Conservation (phyloP, 495 filamentous ascomycete genomes). For the Xylaria curta region DNA sequence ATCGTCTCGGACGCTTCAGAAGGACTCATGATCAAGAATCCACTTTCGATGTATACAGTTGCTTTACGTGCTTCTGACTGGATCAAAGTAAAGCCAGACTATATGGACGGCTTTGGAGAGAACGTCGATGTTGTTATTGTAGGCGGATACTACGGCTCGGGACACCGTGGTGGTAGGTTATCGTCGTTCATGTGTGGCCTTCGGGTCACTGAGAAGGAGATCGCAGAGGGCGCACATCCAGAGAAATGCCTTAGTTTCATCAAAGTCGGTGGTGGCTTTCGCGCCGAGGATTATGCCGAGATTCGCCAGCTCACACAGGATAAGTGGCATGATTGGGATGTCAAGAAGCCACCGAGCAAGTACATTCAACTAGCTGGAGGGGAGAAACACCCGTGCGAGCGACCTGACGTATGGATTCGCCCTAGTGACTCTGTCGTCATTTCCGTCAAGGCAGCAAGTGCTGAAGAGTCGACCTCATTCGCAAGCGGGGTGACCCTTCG, state of each 20-base stretch:
- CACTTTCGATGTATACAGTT: slow-evolving; percentile 80
- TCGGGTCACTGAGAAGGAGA: slow-evolving; percentile 72
- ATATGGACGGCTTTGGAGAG: slow-evolving; percentile 97
- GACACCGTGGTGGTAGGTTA: slow-evolving; percentile 79
- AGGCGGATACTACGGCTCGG: slow-evolving; percentile 92
- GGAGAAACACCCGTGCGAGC: slow-evolving; percentile 70
- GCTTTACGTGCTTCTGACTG: slow-evolving; percentile 96
- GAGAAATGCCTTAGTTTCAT: slow-evolving; percentile 91
- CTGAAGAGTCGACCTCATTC: slow-evolving; percentile 76
- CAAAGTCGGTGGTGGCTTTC: slow-evolving; percentile 94
- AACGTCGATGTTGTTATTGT: slow-evolving; percentile 87
- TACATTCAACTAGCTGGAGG: slow-evolving; percentile 85
- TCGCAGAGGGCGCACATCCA: slow-evolving; percentile 58
- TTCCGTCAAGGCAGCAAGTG: slow-evolving; percentile 87
- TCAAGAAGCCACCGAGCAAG: slow-evolving; percentile 75
- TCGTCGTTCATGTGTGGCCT: slow-evolving; percentile 90
- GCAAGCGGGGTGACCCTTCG: slow-evolving; percentile 79
- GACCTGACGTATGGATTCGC: slow-evolving; percentile 92
- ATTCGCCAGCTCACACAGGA: slow-evolving; percentile 85
- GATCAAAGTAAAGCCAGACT: slow-evolving; percentile 99
- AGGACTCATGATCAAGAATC: slow-evolving; percentile 94
- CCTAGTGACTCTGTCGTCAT: slow-evolving; percentile 87
- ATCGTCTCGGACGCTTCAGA: slow-evolving; percentile 90
- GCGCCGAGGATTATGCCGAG: slow-evolving; percentile 80
- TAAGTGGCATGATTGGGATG: slow-evolving; percentile 89